Evolutionary conservation across 192 early-diverging fungal genomes (phyloP).

Genomic region (Bifiguratus adelaidae): DNA sequence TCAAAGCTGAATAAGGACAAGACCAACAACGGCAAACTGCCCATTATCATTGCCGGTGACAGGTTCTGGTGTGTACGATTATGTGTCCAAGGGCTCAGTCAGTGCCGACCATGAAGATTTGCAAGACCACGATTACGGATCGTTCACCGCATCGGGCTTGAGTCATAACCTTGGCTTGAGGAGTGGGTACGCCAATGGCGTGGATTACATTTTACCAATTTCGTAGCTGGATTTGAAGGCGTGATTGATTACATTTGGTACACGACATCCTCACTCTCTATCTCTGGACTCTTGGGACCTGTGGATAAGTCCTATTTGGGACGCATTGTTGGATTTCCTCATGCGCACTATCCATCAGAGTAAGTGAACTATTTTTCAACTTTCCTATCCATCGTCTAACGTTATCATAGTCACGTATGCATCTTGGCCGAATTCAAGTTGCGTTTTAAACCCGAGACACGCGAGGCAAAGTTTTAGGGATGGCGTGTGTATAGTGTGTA

Average conservation of each 20-base stretch:
- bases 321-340: constrained; percentile 86
- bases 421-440: constrained; percentile 68
- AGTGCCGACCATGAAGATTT: constrained; percentile 82
- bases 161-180: constrained; percentile 75
- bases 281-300: constrained; percentile 69
- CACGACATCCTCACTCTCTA: constrained; percentile 56
- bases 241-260: constrained; percentile 96
- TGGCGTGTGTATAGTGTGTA: too few species aligned
- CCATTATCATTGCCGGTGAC: constrained; percentile 87
- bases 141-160: constrained; percentile 75
- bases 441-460: constrained; percentile 22
- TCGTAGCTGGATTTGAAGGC: constrained; percentile 73
- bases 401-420: constrained; percentile 42
- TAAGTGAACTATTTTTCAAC: constrained; percentile 9
- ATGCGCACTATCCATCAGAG: constrained; percentile 79
- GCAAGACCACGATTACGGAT: constrained; percentile 66
- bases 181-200: constrained; percentile 62
- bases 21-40: constrained; percentile 26
- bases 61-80: constrained; percentile 87
- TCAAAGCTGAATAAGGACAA: constrained; percentile 64
- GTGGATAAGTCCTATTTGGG: constrained; percentile 74
- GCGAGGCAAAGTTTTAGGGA: constrained; percentile 18
- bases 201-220: constrained; percentile 89
- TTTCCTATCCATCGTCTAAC: not conserved
- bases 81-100: constrained; percentile 65